These are phyloP conservation scores for Amesomyces nigricolor DNA, from an alignment of 2,329 filamentous ascomycete species.

Conservation along the genomic window DNA sequence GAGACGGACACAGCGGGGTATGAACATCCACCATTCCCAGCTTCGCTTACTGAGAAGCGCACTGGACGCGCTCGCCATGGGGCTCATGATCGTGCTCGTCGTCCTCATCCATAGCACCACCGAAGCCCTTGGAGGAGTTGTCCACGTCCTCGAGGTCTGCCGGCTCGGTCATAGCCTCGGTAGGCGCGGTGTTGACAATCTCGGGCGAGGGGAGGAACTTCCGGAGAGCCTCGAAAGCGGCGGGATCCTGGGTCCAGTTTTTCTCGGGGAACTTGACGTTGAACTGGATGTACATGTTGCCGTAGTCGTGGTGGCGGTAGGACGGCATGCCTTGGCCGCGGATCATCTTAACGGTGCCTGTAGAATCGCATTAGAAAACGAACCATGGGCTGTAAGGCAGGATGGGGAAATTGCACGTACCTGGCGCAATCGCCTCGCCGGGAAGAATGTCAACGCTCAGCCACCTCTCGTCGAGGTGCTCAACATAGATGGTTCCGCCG, in stretches of 20 bases:
- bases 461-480: slow-evolving; percentile 97
- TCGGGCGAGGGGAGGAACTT: slow-evolving; percentile 70
- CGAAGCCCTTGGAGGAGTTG: slow-evolving; percentile 59
- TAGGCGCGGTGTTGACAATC: slow-evolving; percentile 61
- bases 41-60: slow-evolving; percentile 73
- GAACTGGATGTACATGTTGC: slow-evolving; percentile 97
- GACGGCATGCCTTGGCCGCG: slow-evolving; percentile 98
- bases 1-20: background rate
- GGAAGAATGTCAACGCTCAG: slow-evolving; percentile 87
- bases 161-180: slow-evolving; percentile 86
- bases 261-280: slow-evolving; percentile 93
- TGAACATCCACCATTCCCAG: background rate
- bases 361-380: slow-evolving; percentile 21
- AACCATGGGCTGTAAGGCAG: background rate
- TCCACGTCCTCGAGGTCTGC: slow-evolving; percentile 84
- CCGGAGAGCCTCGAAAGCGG: slow-evolving; percentile 74
- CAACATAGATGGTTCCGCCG: slow-evolving; percentile 83
- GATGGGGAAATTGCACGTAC: slow-evolving; percentile 47
- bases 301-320: slow-evolving; percentile 86
- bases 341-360: slow-evolving; percentile 88
- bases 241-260: slow-evolving; percentile 59
- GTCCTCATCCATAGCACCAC: slow-evolving; percentile 63
- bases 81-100: slow-evolving; percentile 73
- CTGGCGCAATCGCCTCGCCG: slow-evolving; percentile 88
- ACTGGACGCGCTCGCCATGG: slow-evolving; percentile 76